These are phyloP conservation scores for Pistacia integerrima DNA, from an alignment of 345 rosid genomes.

Conservation along the genomic window DNA sequence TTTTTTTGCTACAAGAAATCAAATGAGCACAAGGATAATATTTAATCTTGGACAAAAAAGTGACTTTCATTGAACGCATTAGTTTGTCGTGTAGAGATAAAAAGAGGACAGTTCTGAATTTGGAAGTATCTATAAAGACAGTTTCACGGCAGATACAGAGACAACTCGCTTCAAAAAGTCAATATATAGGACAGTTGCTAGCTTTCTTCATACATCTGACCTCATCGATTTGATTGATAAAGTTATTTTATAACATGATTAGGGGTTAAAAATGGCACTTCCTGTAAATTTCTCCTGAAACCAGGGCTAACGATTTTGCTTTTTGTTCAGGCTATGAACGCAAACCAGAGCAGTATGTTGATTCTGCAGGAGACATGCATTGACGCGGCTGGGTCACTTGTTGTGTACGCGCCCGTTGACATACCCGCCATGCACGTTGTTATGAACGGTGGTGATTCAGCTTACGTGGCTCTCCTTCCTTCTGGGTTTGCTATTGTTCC, in stretches of 20 bases:
- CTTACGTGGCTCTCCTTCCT: conserved; percentile 89
- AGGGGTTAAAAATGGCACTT: conserved; percentile 23
- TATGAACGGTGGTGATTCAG: conserved; percentile 96
- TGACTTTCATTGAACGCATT: neutral
- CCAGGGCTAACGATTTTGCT: neutral
- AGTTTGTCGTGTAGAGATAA: conserved; percentile 35
- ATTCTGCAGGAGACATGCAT: conserved; percentile 94
- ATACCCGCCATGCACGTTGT: conserved; percentile 93
- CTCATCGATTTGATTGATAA: neutral
- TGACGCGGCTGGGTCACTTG: conserved; percentile 93
- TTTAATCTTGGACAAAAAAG: neutral
- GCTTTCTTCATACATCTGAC: conserved; percentile 34
- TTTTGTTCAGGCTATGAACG: conserved; percentile 68
- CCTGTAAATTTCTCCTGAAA: conserved; percentile 3
- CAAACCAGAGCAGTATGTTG: conserved; percentile 92
- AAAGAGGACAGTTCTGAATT: conserved; percentile 40
- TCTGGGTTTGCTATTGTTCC: conserved; percentile 93
- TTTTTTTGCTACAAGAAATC: conserved; percentile 15
- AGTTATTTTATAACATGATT: neutral
- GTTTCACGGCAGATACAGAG: conserved; percentile 20
- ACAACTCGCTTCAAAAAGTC: conserved; percentile 48
- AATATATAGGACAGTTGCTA: conserved; percentile 49
- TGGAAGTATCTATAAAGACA: conserved; percentile 42
- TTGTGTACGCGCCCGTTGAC: conserved; percentile 99
- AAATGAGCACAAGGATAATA: neutral